phyloP scores from a whole-genome alignment of 2,329 filamentous ascomycete genomes.

The Sarocladium kiliense region DNA sequence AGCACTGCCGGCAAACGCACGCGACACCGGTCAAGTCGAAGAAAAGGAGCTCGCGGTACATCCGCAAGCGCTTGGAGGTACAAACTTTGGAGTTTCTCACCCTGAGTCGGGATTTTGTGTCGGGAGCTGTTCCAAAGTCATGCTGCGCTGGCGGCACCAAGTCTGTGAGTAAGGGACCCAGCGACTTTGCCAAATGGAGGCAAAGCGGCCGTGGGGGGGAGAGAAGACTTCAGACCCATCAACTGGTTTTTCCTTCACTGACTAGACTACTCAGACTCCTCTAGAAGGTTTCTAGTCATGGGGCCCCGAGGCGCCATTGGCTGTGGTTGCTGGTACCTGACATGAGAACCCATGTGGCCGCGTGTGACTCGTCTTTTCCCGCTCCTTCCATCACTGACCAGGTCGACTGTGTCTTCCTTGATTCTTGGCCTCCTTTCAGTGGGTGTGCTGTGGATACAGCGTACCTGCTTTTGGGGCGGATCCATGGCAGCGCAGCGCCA shows the following conservation, averaged over 20 bases:
- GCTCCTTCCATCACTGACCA: constrained; percentile 12
- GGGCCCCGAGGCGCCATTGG: not conserved
- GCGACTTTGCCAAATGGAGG: not conserved
- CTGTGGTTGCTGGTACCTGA: constrained; percentile 34
- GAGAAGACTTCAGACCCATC: not conserved
- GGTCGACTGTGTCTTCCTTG: constrained; percentile 12
- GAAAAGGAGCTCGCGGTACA: not conserved
- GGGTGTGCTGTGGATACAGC: not conserved
- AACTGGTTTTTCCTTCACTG: constrained; percentile 15
- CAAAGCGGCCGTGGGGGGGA: not conserved
- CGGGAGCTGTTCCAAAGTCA: not conserved
- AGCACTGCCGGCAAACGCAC: not conserved
- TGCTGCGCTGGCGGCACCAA: not conserved
- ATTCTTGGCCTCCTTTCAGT: not conserved
- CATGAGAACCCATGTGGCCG: constrained; percentile 32
- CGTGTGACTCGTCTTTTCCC: constrained; percentile 29
- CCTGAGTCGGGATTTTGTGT: not conserved
- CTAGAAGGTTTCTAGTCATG: constrained; percentile 9
- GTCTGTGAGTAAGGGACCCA: not conserved
- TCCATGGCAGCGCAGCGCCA: not conserved
- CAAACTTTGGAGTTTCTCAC: not conserved
- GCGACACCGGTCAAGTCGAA: not conserved
- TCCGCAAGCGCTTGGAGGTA: not conserved
- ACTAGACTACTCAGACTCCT: constrained; percentile 3
- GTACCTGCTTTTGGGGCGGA: not conserved